Evolutionary conservation across 768 basidiomycete genomes (phyloP), one percentile per base, ranked within the genome.

Genomic region (Boletus subparvulus): DNA sequence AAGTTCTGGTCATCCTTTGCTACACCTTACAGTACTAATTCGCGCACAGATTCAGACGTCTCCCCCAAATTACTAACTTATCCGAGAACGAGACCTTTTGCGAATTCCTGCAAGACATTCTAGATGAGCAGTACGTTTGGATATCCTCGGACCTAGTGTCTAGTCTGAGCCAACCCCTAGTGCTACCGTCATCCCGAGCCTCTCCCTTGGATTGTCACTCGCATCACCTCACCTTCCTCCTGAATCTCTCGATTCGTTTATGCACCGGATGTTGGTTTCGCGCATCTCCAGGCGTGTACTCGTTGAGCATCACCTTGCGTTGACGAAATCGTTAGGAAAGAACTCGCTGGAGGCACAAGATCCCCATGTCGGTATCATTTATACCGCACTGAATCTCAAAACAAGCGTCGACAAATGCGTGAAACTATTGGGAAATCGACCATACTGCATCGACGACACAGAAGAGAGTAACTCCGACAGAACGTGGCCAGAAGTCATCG

Each of bases 211-310:
- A 6, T 76, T 94, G 33, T 92, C 92, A 24, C 78, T 94, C n/a
- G 85, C 91, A 0, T 93, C 92, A 16, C 87, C 85, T 1, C 83
- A 87, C 67, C 80, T 95, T 9, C 77, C 83, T 0, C 87, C 93
- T 0, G 91, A 93, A 56, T 79, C 82, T 40, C 78, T 95, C 13
- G 92, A 94, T 69, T 80, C 89, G 3, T 92, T 94, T 70, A 92
- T 94, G 88, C 83, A 86, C 24, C 84, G 92, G 24, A 96, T 96
- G 93, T 80, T 96, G 11, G 82, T 92, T 47, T 94, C 93, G 3
- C 82, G 93, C 51, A 94, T 94, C 69, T 94, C 92, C 13, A 82
- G 93, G 21, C 85, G 93, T 33, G 94, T 96, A 33, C 80, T 96
- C 24, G 90, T 85, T 5, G 91, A 94, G 67, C 93, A 96, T 62